Percentiles rank a stretch among this genome's conserved stretches.
Conservation (phyloP, 192 early-diverging fungal species). For the Dimargaris verticillata region DNA sequence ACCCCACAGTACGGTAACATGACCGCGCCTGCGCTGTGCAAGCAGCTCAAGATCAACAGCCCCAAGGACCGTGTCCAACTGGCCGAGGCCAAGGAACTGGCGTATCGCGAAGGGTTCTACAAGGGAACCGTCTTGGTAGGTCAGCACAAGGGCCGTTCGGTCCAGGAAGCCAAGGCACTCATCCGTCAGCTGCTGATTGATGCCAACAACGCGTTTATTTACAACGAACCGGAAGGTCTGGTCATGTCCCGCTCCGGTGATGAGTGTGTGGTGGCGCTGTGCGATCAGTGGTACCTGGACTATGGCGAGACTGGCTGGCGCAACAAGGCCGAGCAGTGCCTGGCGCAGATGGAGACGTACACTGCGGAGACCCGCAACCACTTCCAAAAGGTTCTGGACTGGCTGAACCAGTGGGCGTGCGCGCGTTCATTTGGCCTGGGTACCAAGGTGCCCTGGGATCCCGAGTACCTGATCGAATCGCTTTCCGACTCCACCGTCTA, state of each 20-base stretch:
- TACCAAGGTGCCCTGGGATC: conserved; percentile 84
- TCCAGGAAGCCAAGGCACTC: conserved; percentile 78
- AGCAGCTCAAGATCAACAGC: conserved; percentile 85
- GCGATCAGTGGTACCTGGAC: conserved; percentile 98
- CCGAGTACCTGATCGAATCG: conserved; percentile 82
- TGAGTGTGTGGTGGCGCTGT: conserved; percentile 89
- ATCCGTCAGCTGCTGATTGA: conserved; percentile 64
- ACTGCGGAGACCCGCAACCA: conserved; percentile 66
- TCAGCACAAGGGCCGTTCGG: conserved; percentile 62
- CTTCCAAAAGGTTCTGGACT: conserved; percentile 72
- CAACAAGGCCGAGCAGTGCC: conserved; percentile 50
- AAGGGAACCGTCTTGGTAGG: conserved; percentile 75
- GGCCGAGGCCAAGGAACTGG: conserved; percentile 80
- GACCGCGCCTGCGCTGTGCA: conserved; percentile 65
- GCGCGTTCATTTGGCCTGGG: conserved; percentile 88
- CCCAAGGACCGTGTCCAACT: conserved; percentile 92
- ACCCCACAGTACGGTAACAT: conserved; percentile 77
- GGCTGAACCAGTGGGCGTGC: conserved; percentile 96
- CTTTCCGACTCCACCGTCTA: conserved; percentile 98
- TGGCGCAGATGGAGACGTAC: conserved; percentile 67
- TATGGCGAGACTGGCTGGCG: conserved; percentile 87
- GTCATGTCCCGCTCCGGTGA: conserved; percentile 90
- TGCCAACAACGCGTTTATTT: conserved; percentile 56
- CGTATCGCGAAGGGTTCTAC: conserved; percentile 98
- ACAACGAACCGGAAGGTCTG: conserved; percentile 86